These are phyloP conservation scores for Phytophthora podocarpi DNA, from an alignment of 352 stramenopile genomes.

Conservation along the genomic window DNA sequence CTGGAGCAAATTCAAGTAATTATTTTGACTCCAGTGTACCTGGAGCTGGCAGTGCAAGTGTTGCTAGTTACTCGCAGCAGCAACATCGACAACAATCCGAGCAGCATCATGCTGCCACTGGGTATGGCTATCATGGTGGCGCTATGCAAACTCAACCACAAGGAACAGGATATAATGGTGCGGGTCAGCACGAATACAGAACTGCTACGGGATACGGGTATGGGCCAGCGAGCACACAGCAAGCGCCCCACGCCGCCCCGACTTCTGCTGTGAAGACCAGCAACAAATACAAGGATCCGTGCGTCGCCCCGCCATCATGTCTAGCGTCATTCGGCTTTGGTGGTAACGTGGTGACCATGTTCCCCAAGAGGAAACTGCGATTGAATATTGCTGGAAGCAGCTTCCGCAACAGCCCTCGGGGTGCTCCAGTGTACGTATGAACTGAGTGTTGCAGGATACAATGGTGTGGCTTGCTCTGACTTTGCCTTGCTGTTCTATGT, in stretches of 20 bases:
- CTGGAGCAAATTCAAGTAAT: constrained; percentile 5
- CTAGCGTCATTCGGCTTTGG: constrained; percentile 87
- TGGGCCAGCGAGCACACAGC: constrained; percentile 1
- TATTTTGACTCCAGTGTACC: constrained; percentile 20
- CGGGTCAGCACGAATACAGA: constrained; percentile 18
- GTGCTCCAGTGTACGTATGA: constrained; percentile 49
- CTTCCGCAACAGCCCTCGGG: constrained; percentile 70
- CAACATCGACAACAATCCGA: constrained; percentile 13
- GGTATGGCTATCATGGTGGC: constrained; percentile 12
- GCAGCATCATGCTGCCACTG: constrained; percentile 10
- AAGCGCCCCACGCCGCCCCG: constrained; percentile 21
- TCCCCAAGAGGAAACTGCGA: constrained; percentile 85
- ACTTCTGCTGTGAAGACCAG: constrained; percentile 40
- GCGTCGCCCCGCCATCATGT: constrained; percentile 70
- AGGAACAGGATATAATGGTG: constrained; percentile 12
- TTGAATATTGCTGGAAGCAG: constrained; percentile 64
- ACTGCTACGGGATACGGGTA: constrained; percentile 8
- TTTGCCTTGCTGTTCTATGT: constrained; percentile 6
- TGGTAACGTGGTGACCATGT: constrained; percentile 90
- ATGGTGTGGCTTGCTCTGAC: constrained; percentile 13
- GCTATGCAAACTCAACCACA: constrained; percentile 12
- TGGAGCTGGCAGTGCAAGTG: constrained; percentile 3
- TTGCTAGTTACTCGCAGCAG: constrained; percentile 24
- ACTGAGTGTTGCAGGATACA: not conserved
- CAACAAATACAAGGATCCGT: constrained; percentile 88